A percentile compares a stretch with the other conserved stretches of the same genome.
phyloP scores from a whole-genome alignment of 495 filamentous ascomycete species.

The Evansstolkia leycettana region DNA sequence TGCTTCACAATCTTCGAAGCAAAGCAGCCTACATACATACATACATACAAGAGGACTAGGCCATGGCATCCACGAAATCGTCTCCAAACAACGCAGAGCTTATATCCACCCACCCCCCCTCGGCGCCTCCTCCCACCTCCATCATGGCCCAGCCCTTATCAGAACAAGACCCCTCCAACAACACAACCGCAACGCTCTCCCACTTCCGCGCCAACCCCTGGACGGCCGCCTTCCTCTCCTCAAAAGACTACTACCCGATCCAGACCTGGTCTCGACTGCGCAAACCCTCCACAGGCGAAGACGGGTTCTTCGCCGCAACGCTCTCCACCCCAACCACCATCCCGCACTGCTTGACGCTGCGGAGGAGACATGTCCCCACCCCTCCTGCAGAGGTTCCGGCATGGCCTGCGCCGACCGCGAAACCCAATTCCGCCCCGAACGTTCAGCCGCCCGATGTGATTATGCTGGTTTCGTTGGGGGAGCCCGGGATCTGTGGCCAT shows the following conservation, averaged over 20 bases:
- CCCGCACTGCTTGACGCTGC: slow-evolving; percentile 25
- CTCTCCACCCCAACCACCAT: slow-evolving; percentile 25
- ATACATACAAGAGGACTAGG: too few relatives aligned
- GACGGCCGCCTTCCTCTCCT: slow-evolving; percentile 11
- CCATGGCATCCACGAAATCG: too few relatives aligned
- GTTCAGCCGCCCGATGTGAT: slow-evolving; percentile 23
- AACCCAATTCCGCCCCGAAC: slow-evolving; percentile 9
- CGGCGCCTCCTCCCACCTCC: background rate
- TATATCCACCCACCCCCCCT: background rate
- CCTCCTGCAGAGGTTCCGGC: slow-evolving; percentile 12
- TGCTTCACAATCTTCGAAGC: too few relatives aligned
- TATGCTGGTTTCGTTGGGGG: slow-evolving; percentile 21
- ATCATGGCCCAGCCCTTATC: background rate
- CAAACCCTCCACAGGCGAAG: slow-evolving; percentile 28
- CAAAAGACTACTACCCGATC: slow-evolving; percentile 20
- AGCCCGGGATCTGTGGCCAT: slow-evolving; percentile 27
- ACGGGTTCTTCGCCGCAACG: slow-evolving; percentile 26
- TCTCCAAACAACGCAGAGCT: background rate
- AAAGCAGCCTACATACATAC: too few relatives aligned
- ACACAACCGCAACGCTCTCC: background rate
- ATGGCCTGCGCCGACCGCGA: slow-evolving; percentile 21
- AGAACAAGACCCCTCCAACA: background rate
- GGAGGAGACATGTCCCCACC: slow-evolving; percentile 14
- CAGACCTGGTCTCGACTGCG: slow-evolving; percentile 22
- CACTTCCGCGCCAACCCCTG: background rate